Conservation (phyloP, 179 eudicot species). For the Beta lomatogona region DNA sequence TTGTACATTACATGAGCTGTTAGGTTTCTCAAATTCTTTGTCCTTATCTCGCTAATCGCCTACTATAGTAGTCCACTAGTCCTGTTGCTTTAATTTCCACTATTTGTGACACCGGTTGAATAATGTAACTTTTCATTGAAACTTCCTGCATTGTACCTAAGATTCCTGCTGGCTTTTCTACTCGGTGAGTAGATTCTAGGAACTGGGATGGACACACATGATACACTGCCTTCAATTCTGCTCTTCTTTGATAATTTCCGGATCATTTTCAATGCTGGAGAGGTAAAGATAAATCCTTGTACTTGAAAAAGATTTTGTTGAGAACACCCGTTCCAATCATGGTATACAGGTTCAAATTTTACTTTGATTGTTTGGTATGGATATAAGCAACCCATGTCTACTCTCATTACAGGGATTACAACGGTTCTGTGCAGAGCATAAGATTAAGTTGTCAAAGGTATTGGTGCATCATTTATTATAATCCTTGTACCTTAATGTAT, state of each 20-base stretch:
- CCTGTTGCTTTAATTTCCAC: not conserved
- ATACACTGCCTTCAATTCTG: conserved; percentile 17
- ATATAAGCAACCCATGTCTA: not conserved
- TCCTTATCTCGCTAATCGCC: too few relatives aligned
- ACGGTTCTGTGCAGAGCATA: conserved; percentile 27
- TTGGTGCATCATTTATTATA: not conserved
- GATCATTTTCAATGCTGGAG: conserved; percentile 26
- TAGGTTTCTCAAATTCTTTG: too few relatives aligned
- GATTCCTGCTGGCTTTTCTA: not conserved
- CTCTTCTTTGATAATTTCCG: conserved; percentile 22
- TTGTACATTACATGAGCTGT: too few relatives aligned
- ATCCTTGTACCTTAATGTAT: not conserved
- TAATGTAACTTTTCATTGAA: not conserved
- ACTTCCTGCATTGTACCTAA: not conserved
- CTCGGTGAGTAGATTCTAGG: conserved; percentile 19
- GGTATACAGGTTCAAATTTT: not conserved
- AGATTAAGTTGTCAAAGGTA: conserved; percentile 25
- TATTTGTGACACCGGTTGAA: not conserved
- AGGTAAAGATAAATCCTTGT: conserved; percentile 10
- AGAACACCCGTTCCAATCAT: not conserved
- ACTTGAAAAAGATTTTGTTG: not conserved
- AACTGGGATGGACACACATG: conserved; percentile 27
- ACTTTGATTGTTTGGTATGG: not conserved
- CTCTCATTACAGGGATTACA: conserved; percentile 22
- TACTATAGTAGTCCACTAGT: not conserved